Evolutionary conservation across 352 stramenopile species (phyloP).

Genomic region (Phytophthora melonis): DNA sequence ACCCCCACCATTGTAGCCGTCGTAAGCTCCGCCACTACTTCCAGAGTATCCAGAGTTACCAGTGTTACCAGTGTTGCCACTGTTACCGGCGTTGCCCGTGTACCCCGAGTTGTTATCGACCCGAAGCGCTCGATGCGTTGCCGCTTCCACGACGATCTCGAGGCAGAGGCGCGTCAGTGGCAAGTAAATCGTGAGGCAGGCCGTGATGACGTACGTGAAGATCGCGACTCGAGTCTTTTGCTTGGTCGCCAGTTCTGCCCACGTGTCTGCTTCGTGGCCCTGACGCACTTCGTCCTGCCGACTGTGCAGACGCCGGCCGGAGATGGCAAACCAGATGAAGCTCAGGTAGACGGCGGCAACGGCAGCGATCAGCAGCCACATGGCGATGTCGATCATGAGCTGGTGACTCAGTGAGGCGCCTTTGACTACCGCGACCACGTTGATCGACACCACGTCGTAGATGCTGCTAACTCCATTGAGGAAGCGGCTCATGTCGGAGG

Average conservation of each 20-base stretch:
- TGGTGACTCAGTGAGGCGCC: background rate
- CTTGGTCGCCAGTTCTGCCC: constrained; percentile 33
- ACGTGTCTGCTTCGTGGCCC: constrained; percentile 43
- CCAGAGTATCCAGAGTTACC: background rate
- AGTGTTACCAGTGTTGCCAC: background rate
- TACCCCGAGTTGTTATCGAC: background rate
- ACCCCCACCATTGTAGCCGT: background rate
- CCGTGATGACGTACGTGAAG: constrained; percentile 51
- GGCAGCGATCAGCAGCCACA: background rate
- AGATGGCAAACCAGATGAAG: constrained; percentile 44
- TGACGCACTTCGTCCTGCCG: constrained; percentile 46
- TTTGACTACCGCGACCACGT: background rate
- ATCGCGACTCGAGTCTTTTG: constrained; percentile 37
- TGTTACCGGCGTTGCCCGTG: background rate
- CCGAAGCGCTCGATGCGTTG: background rate
- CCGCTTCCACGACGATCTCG: constrained; percentile 14
- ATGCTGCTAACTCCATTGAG: background rate
- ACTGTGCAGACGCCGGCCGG: constrained; percentile 36
- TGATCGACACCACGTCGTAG: constrained; percentile 2
- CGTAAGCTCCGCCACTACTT: background rate
- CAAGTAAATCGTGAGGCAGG: constrained; percentile 48
- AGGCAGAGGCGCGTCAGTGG: constrained; percentile 43
- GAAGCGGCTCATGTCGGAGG: background rate
- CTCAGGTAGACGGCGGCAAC: constrained; percentile 25
- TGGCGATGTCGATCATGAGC: constrained; percentile 34